Conservation (phyloP, 2,329 filamentous ascomycete genomes). For the Lachnellula subtilissima region DNA sequence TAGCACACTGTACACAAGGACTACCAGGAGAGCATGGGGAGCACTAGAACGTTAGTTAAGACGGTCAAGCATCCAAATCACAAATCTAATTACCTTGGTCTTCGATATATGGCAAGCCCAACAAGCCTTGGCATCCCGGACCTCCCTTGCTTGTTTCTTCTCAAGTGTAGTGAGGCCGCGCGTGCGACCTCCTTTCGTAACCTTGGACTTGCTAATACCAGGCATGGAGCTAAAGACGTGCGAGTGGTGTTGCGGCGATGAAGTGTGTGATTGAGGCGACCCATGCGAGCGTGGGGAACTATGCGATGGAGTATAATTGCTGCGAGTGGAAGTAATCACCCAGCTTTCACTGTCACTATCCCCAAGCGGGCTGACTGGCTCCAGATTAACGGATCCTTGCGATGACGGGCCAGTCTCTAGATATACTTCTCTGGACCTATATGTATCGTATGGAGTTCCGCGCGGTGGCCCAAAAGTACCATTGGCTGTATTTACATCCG, state of each 20-base stretch:
- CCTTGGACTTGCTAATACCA: slow-evolving; percentile 20
- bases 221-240: slow-evolving; percentile 25
- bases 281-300: slow-evolving; percentile 17
- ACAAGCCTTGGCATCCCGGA: slow-evolving; percentile 29
- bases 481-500: slow-evolving; percentile 9
- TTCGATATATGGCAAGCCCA: slow-evolving; percentile 33
- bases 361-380: slow-evolving; percentile 13
- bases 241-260: slow-evolving; percentile 20
- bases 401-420: slow-evolving; percentile 38
- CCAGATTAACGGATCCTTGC: slow-evolving; percentile 24
- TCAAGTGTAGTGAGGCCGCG: slow-evolving; percentile 26
- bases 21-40: slow-evolving; percentile 30
- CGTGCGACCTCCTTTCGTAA: slow-evolving; percentile 25
- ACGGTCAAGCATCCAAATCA: neutral
- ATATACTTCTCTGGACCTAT: slow-evolving; percentile 68
- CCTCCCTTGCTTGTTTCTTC: slow-evolving; percentile 29
- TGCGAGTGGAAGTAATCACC: slow-evolving; percentile 16
- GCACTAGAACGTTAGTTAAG: slow-evolving; percentile 15
- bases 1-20: slow-evolving; percentile 29
- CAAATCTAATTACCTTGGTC: slow-evolving; percentile 21
- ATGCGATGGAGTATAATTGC: slow-evolving; percentile 12
- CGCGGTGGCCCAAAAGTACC: slow-evolving; percentile 49
- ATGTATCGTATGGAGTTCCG: slow-evolving; percentile 55
- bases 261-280: slow-evolving; percentile 8
- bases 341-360: slow-evolving; percentile 20